Evolutionary conservation across 768 basidiomycete genomes (phyloP).

Genomic region (Hygrophorus pudorinus): DNA sequence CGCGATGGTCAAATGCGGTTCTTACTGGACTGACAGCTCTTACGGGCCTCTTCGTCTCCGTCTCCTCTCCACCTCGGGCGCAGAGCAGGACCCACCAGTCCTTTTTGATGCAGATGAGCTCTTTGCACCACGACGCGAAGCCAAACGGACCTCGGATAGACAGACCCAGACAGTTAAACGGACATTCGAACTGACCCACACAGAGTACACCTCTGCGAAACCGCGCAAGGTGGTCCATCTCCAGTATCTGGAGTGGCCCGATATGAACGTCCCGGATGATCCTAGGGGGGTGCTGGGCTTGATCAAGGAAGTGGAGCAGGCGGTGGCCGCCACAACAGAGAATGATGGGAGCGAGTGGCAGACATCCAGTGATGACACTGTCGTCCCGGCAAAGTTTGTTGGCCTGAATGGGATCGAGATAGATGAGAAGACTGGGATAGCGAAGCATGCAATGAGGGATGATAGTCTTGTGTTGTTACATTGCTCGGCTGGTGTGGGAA

Average conservation of each 20-base stretch:
- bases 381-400: conserved; percentile 1
- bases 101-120: background rate
- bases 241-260: conserved; percentile 94
- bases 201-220: conserved; percentile 44
- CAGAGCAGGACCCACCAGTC: background rate
- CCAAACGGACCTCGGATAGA: conserved; percentile 1
- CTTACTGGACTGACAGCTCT: conserved; percentile 68
- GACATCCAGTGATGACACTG: conserved; percentile 9
- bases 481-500: conserved; percentile 91
- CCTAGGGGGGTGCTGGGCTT: conserved; percentile 67
- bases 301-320: conserved; percentile 57
- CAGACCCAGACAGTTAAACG: conserved; percentile 37
- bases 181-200: conserved; percentile 60
- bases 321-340: conserved; percentile 1
- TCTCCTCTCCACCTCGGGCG: conserved; percentile 11
- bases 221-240: conserved; percentile 72
- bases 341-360: too few species aligned
- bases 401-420: conserved; percentile 26
- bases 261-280: conserved; percentile 89
- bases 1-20: conserved; percentile 80
- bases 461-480: conserved; percentile 66
- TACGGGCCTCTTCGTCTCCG: conserved; percentile 69
- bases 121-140: background rate
- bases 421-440: conserved; percentile 47
- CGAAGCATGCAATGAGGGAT: conserved; percentile 36